Evolutionary conservation across 306 rosid species (phyloP).

Genomic region (Lagenaria siceraria): DNA sequence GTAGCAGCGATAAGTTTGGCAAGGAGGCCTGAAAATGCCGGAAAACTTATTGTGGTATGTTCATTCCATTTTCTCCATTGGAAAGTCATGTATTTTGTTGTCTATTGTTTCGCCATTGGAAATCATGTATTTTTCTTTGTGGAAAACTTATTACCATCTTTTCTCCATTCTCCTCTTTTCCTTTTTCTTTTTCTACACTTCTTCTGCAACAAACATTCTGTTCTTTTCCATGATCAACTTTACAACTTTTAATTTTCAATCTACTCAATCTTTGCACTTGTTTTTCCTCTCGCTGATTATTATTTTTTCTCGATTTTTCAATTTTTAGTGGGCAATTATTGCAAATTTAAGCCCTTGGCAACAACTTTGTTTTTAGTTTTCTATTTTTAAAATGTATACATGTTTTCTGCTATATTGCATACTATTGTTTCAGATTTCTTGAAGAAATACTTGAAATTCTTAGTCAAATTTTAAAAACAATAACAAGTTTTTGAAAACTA

Average conservation of each 20-base stretch:
- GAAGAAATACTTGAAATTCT: too few relatives aligned
- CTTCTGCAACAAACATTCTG: not conserved
- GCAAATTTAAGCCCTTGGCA: too few relatives aligned
- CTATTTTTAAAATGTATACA: too few relatives aligned
- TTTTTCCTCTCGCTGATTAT: not conserved
- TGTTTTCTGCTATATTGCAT: too few relatives aligned
- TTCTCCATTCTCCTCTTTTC: not conserved
- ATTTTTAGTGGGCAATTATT: too few relatives aligned
- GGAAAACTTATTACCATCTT: not conserved
- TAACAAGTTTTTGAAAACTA: too few relatives aligned
- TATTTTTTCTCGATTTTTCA: too few relatives aligned
- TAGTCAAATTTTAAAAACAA: too few relatives aligned
- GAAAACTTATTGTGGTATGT: constrained; percentile 73
- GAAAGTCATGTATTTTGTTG: not conserved
- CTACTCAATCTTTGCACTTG: not conserved
- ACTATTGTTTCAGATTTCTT: too few relatives aligned
- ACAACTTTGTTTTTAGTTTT: too few relatives aligned
- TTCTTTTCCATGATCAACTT: not conserved
- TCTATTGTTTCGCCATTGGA: not conserved
- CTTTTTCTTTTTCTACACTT: not conserved
- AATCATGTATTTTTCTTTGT: not conserved
- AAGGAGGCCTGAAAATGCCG: constrained; percentile 68
- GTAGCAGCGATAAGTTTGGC: constrained; percentile 77
- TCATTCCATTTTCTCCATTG: constrained; percentile 7
- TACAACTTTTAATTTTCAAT: not conserved